These are phyloP conservation scores for Tricholoma matsutake DNA, from an alignment of 768 basidiomycete species.

Conservation along the genomic window DNA sequence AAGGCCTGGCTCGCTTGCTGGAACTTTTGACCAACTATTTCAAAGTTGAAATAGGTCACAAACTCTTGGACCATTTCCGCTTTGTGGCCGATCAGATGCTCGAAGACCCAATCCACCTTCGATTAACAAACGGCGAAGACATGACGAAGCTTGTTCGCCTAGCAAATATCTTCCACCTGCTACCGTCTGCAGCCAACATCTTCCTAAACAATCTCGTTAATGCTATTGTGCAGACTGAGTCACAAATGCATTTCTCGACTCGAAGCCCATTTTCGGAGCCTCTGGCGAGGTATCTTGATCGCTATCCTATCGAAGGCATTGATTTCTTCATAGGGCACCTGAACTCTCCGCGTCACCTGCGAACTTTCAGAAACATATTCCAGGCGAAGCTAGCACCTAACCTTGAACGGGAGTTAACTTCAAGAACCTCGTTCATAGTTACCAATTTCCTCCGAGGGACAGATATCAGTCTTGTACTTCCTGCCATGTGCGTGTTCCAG, in stretches of 20 bases:
- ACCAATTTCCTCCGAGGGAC: slow-evolving; percentile 46
- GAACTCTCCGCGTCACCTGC: slow-evolving; percentile 73
- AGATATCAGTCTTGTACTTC: slow-evolving; percentile 51
- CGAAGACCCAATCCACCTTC: slow-evolving; percentile 71
- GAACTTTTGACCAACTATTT: slow-evolving; percentile 98
- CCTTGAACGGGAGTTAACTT: slow-evolving; percentile 64
- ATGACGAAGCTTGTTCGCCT: slow-evolving; percentile 93
- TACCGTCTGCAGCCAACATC: slow-evolving; percentile 89
- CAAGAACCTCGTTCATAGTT: slow-evolving; percentile 54
- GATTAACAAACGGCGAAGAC: slow-evolving; percentile 83
- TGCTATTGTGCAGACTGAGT: slow-evolving; percentile 87
- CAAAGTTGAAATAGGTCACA: slow-evolving; percentile 98
- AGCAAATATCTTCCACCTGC: slow-evolving; percentile 94
- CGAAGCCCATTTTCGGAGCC: slow-evolving; percentile 92
- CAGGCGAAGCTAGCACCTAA: slow-evolving; percentile 76
- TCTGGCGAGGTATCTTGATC: slow-evolving; percentile 85
- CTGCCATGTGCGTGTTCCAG: slow-evolving; percentile 71
- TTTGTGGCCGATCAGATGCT: slow-evolving; percentile 89
- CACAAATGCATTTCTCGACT: slow-evolving; percentile 85
- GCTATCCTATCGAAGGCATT: slow-evolving; percentile 82
- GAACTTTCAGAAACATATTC: slow-evolving; percentile 81
- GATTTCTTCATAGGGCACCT: slow-evolving; percentile 82
- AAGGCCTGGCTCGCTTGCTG: slow-evolving; percentile 90
- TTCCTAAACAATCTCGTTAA: slow-evolving; percentile 89
- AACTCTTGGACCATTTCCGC: slow-evolving; percentile 94